Evolutionary conservation across 2,329 filamentous ascomycete species (phyloP).

Genomic region (Fusarium avenaceum): DNA sequence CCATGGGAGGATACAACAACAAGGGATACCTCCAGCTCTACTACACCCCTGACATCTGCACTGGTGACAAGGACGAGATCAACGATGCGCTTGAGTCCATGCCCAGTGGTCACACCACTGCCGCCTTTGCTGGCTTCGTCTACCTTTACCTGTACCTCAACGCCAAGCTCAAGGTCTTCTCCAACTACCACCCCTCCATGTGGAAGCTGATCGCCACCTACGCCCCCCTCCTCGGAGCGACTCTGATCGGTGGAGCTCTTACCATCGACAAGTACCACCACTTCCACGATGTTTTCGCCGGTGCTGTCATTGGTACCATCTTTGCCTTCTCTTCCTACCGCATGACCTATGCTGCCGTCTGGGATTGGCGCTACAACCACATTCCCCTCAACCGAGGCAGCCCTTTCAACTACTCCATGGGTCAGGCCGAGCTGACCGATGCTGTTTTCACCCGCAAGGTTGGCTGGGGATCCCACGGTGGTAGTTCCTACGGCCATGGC

Average conservation of each 20-base stretch:
- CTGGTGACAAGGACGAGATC: constrained; percentile 73
- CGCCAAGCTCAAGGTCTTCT: constrained; percentile 81
- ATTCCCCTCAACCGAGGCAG: constrained; percentile 72
- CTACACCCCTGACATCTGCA: constrained; percentile 79
- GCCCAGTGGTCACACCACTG: constrained; percentile 80
- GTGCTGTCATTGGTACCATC: constrained; percentile 73
- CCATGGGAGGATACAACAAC: constrained; percentile 58
- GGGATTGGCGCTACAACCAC: constrained; percentile 76
- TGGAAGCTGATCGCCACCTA: constrained; percentile 79
- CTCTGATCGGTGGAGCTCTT: constrained; percentile 75
- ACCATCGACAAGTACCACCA: constrained; percentile 82
- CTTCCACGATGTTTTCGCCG: constrained; percentile 80
- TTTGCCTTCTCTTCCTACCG: constrained; percentile 76
- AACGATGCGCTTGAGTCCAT: constrained; percentile 79
- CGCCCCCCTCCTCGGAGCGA: constrained; percentile 75
- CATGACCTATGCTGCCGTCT: constrained; percentile 76
- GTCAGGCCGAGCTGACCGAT: constrained; percentile 62
- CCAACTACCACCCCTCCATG: constrained; percentile 79
- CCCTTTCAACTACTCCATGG: constrained; percentile 65
- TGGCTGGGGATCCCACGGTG: constrained; percentile 65
- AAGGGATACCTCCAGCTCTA: constrained; percentile 71
- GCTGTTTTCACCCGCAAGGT: constrained; percentile 71
- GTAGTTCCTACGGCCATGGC: constrained; percentile 20
- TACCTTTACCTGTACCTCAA: constrained; percentile 81
- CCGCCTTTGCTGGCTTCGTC: constrained; percentile 78